A percentile compares a stretch with the other conserved stretches of the same genome.
These are phyloP conservation scores for Podila epicladia DNA, from an alignment of 192 early-diverging fungal species.

Conservation along the genomic window DNA sequence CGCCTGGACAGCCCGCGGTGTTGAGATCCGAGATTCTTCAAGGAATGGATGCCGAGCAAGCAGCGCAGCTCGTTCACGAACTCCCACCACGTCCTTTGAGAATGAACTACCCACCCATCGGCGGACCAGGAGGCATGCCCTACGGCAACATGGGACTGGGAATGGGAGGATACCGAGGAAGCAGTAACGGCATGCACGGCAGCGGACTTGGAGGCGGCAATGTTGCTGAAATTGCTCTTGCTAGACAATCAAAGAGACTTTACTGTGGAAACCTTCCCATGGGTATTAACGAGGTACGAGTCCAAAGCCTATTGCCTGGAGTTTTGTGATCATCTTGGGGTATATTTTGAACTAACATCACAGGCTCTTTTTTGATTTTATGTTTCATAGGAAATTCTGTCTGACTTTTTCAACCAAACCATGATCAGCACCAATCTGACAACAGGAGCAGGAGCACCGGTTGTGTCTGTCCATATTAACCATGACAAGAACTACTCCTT, in stretches of 20 bases:
- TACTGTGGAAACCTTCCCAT: conserved; percentile 94
- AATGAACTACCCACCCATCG: conserved; percentile 46
- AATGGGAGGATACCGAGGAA: conserved; percentile 53
- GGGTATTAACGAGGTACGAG: conserved; percentile 74
- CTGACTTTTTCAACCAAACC: conserved; percentile 88
- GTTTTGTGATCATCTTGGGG: too few species aligned
- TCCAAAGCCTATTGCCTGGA: not conserved
- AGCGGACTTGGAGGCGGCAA: conserved; percentile 55
- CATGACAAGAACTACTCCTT: conserved; percentile 97
- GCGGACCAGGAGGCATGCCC: conserved; percentile 33
- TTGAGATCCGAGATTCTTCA: conserved; percentile 50
- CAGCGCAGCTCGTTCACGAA: conserved; percentile 61
- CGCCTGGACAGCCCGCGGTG: conserved; percentile 72
- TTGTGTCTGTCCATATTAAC: conserved; percentile 87
- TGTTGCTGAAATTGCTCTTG: conserved; percentile 63
- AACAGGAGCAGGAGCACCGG: conserved; percentile 73
- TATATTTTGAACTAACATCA: too few species aligned
- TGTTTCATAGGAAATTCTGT: conserved; percentile 64
- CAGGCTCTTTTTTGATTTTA: not conserved
- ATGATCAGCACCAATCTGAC: conserved; percentile 83
- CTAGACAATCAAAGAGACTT: conserved; percentile 84
- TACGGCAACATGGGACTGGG: conserved; percentile 50
- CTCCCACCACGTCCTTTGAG: conserved; percentile 49
- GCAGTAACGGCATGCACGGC: conserved; percentile 32
- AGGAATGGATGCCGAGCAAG: conserved; percentile 62